Base-by-base conservation (phyloP, 148 eudicot species). In the Chenopodium berlandieri region DNA sequence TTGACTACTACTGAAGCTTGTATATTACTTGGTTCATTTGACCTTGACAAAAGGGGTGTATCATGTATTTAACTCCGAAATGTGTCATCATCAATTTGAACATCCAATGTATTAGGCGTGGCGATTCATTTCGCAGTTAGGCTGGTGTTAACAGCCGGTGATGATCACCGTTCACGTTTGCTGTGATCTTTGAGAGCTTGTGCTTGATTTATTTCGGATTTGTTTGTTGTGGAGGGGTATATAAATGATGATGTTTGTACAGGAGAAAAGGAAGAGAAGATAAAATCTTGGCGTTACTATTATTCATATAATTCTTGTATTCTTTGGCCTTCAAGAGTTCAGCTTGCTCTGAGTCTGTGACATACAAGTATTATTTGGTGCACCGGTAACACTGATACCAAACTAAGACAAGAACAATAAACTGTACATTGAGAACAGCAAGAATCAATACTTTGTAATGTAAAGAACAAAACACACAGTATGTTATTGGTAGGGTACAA, bases 191-290 rank as follows among this genome's bases (percentile, higher is more conserved):
- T 52, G 34, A 54, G 56, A 75, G 76, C 76, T 52, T 10, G 73
- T 50, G 50, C 50, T 69, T 77, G 58, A 50, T 52, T 54, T 77
- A 34, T 62, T 52, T 11, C 54, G 34, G 65, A 48, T 34, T 63
- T 83, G n/a, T 52, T n/a, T 44, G 56, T 27, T 66, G 66, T 31
- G 40, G n/a, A 30, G 72, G 77, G 58, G n/a, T 76, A 37, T 71
- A 54, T 72, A 40, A 25, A 30, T 77, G 71, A 30, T 77, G 71
- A 23, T 67, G 79, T 34, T 20, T 79, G 85, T 83, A 83, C 82
- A 83, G 79, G 79, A 16, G 56, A 27, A 77, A 65, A 48, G 48
- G 7, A 22, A 60, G 48, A 65, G 7, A 9, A 78, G 23, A 2
- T 17, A 48, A 78, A 31, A 32, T 64, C 7, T n/a, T 82, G 71